Conservation (phyloP, 352 stramenopile species). For the Lagenidium sp. region DNA sequence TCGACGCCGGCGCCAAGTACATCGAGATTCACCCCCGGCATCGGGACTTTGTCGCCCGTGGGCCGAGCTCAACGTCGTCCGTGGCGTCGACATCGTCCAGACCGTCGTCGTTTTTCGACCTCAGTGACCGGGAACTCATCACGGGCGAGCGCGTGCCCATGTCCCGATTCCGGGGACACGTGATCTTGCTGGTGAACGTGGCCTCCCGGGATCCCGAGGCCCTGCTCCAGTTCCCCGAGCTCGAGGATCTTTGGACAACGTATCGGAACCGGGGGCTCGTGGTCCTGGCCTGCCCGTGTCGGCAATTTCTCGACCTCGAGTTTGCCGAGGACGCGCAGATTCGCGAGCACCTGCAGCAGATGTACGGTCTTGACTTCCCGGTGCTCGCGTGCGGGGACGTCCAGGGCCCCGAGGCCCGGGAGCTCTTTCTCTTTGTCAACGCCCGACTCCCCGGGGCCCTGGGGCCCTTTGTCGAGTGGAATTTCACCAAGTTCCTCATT, state of each 20-base stretch:
- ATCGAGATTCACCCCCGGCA: constrained; percentile 7
- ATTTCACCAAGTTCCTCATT: constrained; percentile 65
- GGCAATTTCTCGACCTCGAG: constrained; percentile 71
- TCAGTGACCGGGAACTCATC: constrained; percentile 10
- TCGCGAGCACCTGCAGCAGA: constrained; percentile 11
- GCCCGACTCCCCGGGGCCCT: constrained; percentile 18
- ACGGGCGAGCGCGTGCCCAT: constrained; percentile 10
- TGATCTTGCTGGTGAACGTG: constrained; percentile 72
- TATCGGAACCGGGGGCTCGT: constrained; percentile 30
- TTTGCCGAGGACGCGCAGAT: constrained; percentile 25
- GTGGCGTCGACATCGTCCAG: neutral
- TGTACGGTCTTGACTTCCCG: constrained; percentile 22
- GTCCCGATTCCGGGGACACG: constrained; percentile 19
- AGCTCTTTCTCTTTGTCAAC: constrained; percentile 68
- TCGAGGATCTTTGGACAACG: constrained; percentile 39
- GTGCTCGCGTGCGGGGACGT: constrained; percentile 56
- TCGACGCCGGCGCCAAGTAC: constrained; percentile 15
- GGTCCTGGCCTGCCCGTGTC: constrained; percentile 66
- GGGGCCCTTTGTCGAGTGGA: constrained; percentile 47
- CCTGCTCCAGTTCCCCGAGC: constrained; percentile 65
- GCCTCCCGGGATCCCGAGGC: constrained; percentile 70
- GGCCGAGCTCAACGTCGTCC: too few species aligned
- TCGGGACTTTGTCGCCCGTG: too few species aligned
- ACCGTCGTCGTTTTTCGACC: constrained; percentile 10
- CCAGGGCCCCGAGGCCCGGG: constrained; percentile 50